Conservation (phyloP, 2,329 filamentous ascomycete genomes). For the Chaetomiaceae sp. region DNA sequence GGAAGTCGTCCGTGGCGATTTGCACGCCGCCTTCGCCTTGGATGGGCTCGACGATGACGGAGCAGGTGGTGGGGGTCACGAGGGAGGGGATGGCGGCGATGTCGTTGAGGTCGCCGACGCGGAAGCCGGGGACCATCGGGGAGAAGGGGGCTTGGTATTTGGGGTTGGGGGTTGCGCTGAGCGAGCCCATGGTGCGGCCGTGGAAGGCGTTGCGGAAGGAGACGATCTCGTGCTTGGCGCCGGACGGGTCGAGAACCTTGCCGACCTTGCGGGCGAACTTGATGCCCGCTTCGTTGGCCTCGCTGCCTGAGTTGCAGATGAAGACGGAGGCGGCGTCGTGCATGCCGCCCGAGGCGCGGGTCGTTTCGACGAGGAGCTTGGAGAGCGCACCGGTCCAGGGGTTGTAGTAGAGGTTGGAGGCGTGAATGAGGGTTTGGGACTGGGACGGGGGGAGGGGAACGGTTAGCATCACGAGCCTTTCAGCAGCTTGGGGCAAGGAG, state of each 20-base stretch:
- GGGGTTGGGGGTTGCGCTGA: slow-evolving; percentile 95
- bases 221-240: slow-evolving; percentile 75
- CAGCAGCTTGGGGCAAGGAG: no score
- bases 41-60: slow-evolving; percentile 94
- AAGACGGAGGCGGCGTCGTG: slow-evolving; percentile 75
- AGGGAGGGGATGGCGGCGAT: slow-evolving; percentile 63
- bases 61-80: slow-evolving; percentile 81
- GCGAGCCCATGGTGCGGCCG: slow-evolving; percentile 88
- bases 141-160: slow-evolving; percentile 96
- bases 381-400: slow-evolving; percentile 89
- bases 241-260: slow-evolving; percentile 66
- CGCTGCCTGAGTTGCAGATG: slow-evolving; percentile 91
- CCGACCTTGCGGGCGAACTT: slow-evolving; percentile 94
- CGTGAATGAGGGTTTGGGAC: slow-evolving; percentile 76
- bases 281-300: slow-evolving; percentile 96
- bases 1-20: slow-evolving; percentile 75
- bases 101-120: slow-evolving; percentile 82
- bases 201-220: slow-evolving; percentile 93
- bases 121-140: slow-evolving; percentile 93
- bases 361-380: slow-evolving; percentile 77
- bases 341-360: slow-evolving; percentile 74
- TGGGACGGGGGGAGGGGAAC: no score
- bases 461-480: no score
- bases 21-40: slow-evolving; percentile 95
- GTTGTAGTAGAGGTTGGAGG: slow-evolving; percentile 96